A percentile compares a stretch with the other conserved stretches of the same genome.
Evolutionary conservation across 768 basidiomycete species (phyloP).

Genomic region (Rhodotorula kratochvilovae): DNA sequence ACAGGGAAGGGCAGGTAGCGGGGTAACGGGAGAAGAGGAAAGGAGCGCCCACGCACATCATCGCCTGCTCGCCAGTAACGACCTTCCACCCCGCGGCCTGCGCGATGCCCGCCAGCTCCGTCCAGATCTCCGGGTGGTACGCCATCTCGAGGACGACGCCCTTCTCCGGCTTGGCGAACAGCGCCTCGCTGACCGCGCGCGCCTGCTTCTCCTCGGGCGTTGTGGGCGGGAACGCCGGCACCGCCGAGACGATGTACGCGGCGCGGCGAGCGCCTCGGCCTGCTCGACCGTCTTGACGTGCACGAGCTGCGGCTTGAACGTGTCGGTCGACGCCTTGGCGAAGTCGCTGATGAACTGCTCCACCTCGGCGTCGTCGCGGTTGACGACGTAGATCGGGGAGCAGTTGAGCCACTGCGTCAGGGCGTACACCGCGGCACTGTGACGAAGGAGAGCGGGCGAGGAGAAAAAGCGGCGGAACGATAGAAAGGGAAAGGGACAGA

Average conservation of each 20-base stretch:
- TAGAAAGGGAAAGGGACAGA: neutral
- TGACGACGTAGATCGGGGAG: conserved; percentile 43
- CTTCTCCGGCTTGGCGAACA: conserved; percentile 42
- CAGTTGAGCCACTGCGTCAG: conserved; percentile 33
- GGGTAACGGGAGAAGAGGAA: neutral
- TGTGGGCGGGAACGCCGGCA: conserved; percentile 41
- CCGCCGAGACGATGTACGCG: conserved; percentile 42
- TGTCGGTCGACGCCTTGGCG: conserved; percentile 22
- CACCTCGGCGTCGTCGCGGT: conserved; percentile 42
- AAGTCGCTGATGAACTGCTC: conserved; percentile 37
- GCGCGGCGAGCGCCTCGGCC: conserved; percentile 34
- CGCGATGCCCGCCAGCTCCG: conserved; percentile 24
- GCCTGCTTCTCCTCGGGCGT: conserved; percentile 38
- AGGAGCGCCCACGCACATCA: conserved; percentile 30
- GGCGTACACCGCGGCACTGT: conserved; percentile 40
- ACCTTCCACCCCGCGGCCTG: conserved; percentile 40
- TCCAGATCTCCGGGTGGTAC: conserved; percentile 41
- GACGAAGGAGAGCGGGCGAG: rapidly evolving
- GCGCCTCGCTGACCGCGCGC: conserved; percentile 32
- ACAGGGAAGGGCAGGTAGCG: too few relatives aligned
- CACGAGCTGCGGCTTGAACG: conserved; percentile 38
- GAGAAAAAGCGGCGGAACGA: neutral
- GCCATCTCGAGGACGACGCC: conserved; percentile 43
- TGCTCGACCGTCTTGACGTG: conserved; percentile 42
- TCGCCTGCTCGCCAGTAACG: conserved; percentile 39